Percentiles rank a stretch among this genome's conserved stretches.
These are phyloP conservation scores for Ophiognomonia clavigignenti-juglandacearum DNA, from an alignment of 2,329 filamentous ascomycete species.

Conservation along the genomic window DNA sequence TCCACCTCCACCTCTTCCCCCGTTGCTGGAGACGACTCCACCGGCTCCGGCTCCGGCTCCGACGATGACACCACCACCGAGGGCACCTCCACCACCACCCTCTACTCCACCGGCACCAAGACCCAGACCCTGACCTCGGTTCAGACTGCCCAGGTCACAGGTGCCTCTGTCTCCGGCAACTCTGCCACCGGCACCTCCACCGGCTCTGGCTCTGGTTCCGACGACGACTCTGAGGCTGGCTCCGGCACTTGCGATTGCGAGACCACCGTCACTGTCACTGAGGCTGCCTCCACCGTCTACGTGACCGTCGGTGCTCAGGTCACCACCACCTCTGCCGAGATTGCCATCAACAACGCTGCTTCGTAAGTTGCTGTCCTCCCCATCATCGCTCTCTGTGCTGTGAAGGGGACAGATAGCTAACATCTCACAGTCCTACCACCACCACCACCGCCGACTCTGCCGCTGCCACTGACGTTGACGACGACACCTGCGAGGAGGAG, in stretches of 20 bases:
- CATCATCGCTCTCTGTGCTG: too few species aligned
- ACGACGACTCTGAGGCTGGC: not conserved
- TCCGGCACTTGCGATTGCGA: slow-evolving; percentile 9
- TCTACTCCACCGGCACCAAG: not conserved
- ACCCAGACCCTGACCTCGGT: slow-evolving; percentile 6
- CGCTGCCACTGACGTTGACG: slow-evolving; percentile 3
- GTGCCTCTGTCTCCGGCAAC: not conserved
- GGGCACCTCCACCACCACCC: slow-evolving; percentile 7
- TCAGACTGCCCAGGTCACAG: not conserved
- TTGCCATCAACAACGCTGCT: not conserved
- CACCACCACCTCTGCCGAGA: too few species aligned
- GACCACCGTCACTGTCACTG: slow-evolving; percentile 18
- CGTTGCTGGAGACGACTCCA: not conserved
- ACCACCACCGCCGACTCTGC: not conserved
- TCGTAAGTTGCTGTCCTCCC: not conserved
- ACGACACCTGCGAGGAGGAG: slow-evolving; percentile 10
- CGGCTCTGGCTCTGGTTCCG: slow-evolving; percentile 7
- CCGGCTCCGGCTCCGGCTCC: not conserved
- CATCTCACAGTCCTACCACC: not conserved
- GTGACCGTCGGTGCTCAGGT: slow-evolving; percentile 15
- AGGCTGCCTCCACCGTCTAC: slow-evolving; percentile 20
- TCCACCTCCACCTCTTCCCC: slow-evolving; percentile 5
- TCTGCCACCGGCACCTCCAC: not conserved
- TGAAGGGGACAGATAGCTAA: too few species aligned
- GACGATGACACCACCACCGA: not conserved